Evolutionary conservation across 768 basidiomycete species (phyloP).

Genomic region (Lactarius hatsudake): DNA sequence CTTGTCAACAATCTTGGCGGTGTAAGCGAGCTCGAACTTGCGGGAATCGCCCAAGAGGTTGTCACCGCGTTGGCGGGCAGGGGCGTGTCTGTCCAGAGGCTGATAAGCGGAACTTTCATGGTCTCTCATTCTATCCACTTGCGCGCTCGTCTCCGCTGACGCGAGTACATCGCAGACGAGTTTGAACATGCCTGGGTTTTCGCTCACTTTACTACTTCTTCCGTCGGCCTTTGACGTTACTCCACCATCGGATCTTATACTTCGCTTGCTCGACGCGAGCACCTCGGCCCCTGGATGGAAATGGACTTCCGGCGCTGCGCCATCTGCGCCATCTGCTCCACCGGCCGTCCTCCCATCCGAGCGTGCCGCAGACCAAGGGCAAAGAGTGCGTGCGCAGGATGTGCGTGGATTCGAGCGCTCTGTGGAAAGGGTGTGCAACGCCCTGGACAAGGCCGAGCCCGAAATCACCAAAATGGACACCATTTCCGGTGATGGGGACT

Average conservation of each 20-base stretch:
- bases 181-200: constrained; percentile 92
- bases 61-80: constrained; percentile 52
- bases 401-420: constrained; percentile 50
- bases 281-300: constrained; percentile 81
- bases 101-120: constrained; percentile 86
- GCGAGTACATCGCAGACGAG: constrained; percentile 56
- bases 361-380: constrained; percentile 7
- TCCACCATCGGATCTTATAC: constrained; percentile 43
- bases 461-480: constrained; percentile 91
- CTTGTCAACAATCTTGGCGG: constrained; percentile 89
- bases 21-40: constrained; percentile 77
- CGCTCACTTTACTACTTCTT: constrained; percentile 76
- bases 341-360: constrained; percentile 18
- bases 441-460: constrained; percentile 73
- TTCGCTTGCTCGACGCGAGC: constrained; percentile 68
- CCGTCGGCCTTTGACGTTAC: constrained; percentile 46
- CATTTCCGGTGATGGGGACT: constrained; percentile 89
- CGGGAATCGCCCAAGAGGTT: constrained; percentile 63
- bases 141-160: background rate
- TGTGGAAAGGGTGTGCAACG: constrained; percentile 58
- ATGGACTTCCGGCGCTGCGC: constrained; percentile 56
- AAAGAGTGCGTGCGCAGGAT: constrained; percentile 41
- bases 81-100: constrained; percentile 55
- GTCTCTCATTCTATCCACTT: constrained; percentile 37
- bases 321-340: constrained; percentile 30